Evolutionary conservation across 192 early-diverging fungal species (phyloP), one percentile per base, ranked within the genome.

Genomic region (Diversispora epigaea): DNA sequence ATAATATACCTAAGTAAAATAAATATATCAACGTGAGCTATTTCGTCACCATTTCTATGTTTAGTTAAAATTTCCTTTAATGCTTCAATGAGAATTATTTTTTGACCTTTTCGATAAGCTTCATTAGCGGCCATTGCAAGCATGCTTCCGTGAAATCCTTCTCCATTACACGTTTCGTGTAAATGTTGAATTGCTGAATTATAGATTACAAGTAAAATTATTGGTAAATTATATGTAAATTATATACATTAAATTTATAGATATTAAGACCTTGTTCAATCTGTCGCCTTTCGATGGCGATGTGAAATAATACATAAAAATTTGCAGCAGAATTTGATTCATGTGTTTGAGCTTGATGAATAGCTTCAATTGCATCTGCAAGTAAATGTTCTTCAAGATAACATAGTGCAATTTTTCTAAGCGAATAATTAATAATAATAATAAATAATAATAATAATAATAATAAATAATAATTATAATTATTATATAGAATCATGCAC

Each of bases 391-490:
- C 41, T 72, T 71, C 76, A 40, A 77, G 41, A 71, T 71, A 41
- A 17, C 76, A 77, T 32, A 72, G 21, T 10, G 76, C 56, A 63
- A 77, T 71, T 64, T 77, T 77, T 58, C 76, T 76, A n/a, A 43
- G 11, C 12, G 14, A 47, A 39, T 19, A 60, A 45, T 25, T 4
- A 41, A 22, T 6, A 73, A 47, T 21, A 32, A 32, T 32, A 32
- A 32, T 1, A 1, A 32, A 32, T 32, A 32, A 32, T 32, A 32
- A 32, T 32, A 32, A 32, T 32, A 32, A 2, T 32, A 32, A 32
- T 32, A 32, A 32, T 32, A 32, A 32, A 32, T 32, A 32, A 32
- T 32, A 32, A 32, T 32, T 0, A 32, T 32, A 32, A 32, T 32
- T 32, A 32, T 32, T 32, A 32, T 32, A 32, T n/a, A n/a, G n/a